Conservation (phyloP, 2,329 filamentous ascomycete species). For the Sordariomycetes sp. region DNA sequence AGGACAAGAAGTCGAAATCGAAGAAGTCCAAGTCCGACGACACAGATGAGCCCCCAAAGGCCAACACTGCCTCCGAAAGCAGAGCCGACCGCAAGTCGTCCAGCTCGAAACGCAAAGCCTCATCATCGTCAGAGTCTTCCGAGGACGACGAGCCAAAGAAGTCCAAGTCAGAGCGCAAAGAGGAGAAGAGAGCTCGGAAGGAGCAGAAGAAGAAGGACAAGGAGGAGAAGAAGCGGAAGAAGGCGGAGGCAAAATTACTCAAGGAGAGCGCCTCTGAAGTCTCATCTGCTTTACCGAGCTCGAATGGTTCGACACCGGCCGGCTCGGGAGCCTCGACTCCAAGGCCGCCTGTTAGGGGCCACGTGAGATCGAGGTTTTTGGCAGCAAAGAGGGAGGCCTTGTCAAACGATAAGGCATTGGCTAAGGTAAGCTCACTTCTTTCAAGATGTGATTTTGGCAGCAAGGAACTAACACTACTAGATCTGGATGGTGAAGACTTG, state of each 20-base stretch:
- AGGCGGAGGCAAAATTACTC: constrained; percentile 26
- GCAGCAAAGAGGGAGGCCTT: constrained; percentile 79
- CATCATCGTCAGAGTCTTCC: background rate
- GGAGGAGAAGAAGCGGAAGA: constrained; percentile 42
- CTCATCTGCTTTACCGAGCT: constrained; percentile 16
- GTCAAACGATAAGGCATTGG: constrained; percentile 71
- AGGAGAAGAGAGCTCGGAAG: constrained; percentile 34
- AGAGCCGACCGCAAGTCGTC: constrained; percentile 13
- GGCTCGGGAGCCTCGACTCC: constrained; percentile 37
- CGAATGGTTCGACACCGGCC: constrained; percentile 23
- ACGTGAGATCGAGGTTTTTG: constrained; percentile 74
- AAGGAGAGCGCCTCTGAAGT: constrained; percentile 8
- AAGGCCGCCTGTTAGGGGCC: constrained; percentile 48
- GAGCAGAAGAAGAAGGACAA: constrained; percentile 38
- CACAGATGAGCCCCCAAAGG: background rate
- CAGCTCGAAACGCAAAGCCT: constrained; percentile 8
- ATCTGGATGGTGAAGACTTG: constrained; percentile 60
- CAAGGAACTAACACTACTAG: too few relatives aligned
- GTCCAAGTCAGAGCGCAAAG: constrained; percentile 23
- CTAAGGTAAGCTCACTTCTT: constrained; percentile 51
- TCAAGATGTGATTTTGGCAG: too few relatives aligned
- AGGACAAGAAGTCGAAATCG: constrained; percentile 19
- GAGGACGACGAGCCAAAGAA: constrained; percentile 6
- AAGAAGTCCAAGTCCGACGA: constrained; percentile 18
- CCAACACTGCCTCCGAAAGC: constrained; percentile 4